Evolutionary conservation across 2,329 filamentous ascomycete species (phyloP), one percentile per base, ranked within the genome.

Genomic region (Neocatenulostroma microsporum): DNA sequence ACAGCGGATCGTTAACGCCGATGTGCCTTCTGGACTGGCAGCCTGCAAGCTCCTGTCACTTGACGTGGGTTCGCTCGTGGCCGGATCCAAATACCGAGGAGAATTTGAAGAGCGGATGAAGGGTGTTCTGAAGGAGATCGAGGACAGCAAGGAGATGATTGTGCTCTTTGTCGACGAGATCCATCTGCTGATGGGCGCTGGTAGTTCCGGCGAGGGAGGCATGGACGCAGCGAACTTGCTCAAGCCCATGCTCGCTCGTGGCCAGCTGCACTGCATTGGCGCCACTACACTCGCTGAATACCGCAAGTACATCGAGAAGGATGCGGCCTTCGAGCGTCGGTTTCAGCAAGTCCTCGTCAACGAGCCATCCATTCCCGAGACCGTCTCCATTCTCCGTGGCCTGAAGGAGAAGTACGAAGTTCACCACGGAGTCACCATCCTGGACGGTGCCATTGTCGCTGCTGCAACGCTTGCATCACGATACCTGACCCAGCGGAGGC

Each of bases 61-160:
- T 30, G 91, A 98, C 56, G 89, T 98, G 31, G 91, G 91, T 53
- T 84, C 89, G 17, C 72, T 98, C 39, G 89, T 98, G 46, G 91
- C 91, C 40, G 91, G 91, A 50, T 95, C 87, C 76, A 98, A 98
- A 67, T 98, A 93, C 69, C 81, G 91, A 33, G 91, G 91, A 68
- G 91, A 98, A 62, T 98, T 98, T 42, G 91, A 98, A 62, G 91
- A 98, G 71, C 79, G 91, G 51, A 96, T 98, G 88, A 98, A 98
- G 74, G 88, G 89, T 37, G 91, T 98, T 4, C 65, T 98, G 53
- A 98, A 96, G 63, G 91, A 98, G 67, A 94, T 98, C 41, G 76
- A 88, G 50, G 81, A 94, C 39, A 86, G 87, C 34, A 93, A 91
- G 60, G 89, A 96, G 40, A 94, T 88, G 71, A 95, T 98, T 57